Base-by-base conservation (phyloP, 805 yeast species). In the Starmerella gropengiesseri region DNA sequence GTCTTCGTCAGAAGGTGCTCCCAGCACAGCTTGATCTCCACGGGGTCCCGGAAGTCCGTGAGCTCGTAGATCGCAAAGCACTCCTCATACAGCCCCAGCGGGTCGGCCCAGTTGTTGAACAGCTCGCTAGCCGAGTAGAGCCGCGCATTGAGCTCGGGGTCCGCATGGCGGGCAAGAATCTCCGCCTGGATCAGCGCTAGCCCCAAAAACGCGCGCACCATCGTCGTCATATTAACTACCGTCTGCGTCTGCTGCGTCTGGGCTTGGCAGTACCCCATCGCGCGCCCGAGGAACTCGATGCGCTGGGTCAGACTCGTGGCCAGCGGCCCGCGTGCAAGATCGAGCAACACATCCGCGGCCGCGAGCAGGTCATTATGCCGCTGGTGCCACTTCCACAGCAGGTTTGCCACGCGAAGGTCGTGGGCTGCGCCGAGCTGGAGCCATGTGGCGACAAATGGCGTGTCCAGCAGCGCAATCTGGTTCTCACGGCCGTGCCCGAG, bases 231-330 rank as follows among this genome's bases (percentile, higher is more conserved):
- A 53, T 75, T 77, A 22, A 78, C 74, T 72, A 85, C 78, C 47
- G 77, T 76, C 54, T 82, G 93, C 52, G 89, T 72, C 55, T 78
- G 70, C 45, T 70, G 73, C 23, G 89, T 83, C 34, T 73, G 77
- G 60, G 94, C 81, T 57, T 84, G 83, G 60, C 94, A 81, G 65
- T 84, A 86, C 3, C 95, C 95, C 60, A 81, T 81, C 1, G 96
- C 96, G 52, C 96, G 73, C 1, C 96, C 83, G 42, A 91, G 67
- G 58, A 73, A 85, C 61, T 87, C 95, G 33, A 89, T 79, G 58
- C 98, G 73, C 54, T 80, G 78, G 29, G 73, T 70, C 45, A 89
- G 69, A 28, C 71, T 64, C 38, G 89, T 67, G 9, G 72, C 71
- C 59, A 85, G 84, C 19, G 59, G 78, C 14, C 93, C 80, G 17